A percentile compares a stretch with the other conserved stretches of the same genome.
These are phyloP conservation scores for Cladophialophora carrionii DNA, from an alignment of 2,329 filamentous ascomycete genomes.

Conservation along the genomic window DNA sequence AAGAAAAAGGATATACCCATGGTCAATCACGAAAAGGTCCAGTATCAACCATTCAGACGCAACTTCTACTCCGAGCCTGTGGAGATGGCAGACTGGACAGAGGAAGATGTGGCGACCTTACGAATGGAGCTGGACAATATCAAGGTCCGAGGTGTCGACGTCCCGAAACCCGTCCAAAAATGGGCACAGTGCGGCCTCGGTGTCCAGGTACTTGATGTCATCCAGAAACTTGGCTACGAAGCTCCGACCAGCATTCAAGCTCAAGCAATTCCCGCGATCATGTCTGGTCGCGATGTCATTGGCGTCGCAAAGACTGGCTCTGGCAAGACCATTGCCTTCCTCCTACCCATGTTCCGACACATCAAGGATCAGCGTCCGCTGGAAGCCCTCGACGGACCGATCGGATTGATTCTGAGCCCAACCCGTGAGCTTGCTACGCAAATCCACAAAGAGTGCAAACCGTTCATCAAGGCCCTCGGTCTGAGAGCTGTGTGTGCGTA, in stretches of 20 bases:
- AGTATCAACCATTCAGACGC: conserved; percentile 85
- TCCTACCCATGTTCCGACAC: conserved; percentile 96
- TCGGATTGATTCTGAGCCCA: conserved; percentile 88
- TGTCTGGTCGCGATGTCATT: conserved; percentile 94
- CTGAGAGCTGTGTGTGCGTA: conserved; percentile 90
- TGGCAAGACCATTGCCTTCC: conserved; percentile 93
- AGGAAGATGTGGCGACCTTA: conserved; percentile 79
- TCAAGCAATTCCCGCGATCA: conserved; percentile 90
- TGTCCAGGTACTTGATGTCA: conserved; percentile 81
- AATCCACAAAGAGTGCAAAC: conserved; percentile 92
- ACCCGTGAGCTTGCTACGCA: conserved; percentile 92
- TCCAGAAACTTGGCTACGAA: conserved; percentile 79
- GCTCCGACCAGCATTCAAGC: conserved; percentile 92
- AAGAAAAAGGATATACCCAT: conserved; percentile 96
- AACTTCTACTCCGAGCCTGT: conserved; percentile 92
- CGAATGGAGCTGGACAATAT: conserved; percentile 91
- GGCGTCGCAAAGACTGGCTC: conserved; percentile 97
- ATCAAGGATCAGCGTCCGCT: conserved; percentile 90
- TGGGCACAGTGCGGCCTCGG: conserved; percentile 95
- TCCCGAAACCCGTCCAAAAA: conserved; percentile 91
- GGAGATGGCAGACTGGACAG: conserved; percentile 79
- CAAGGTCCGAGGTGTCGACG: conserved; percentile 84
- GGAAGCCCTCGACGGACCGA: conserved; percentile 81
- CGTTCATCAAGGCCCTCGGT: conserved; percentile 84
- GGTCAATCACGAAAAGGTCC: conserved; percentile 82